Evolutionary conservation across 192 early-diverging fungal genomes (phyloP), one percentile per base, ranked within the genome.

Genomic region (Backusella mclennaniae): DNA sequence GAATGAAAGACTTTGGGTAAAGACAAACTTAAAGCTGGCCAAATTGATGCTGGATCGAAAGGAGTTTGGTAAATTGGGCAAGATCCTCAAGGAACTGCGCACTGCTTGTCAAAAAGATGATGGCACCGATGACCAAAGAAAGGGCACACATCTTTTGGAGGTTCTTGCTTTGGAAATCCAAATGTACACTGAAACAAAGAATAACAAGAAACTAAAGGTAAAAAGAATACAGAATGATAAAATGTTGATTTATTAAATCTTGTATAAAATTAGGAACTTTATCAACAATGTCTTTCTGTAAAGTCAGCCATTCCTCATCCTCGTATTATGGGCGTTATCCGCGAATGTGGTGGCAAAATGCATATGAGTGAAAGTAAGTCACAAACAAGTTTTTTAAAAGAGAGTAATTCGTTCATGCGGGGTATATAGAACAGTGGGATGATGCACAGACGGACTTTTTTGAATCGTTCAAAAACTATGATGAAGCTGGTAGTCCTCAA

Each of bases 321-420:
- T 53, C 87, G 95, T 29, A 96, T 97, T 84, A 96, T 97, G 95
- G 97, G 96, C 41, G 92, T 97, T 31, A 98, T 99, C 80, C 91
- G 94, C 59, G 96, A 98, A 87, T 97, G 95, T 79, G 97, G 96
- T 35, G 97, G 97, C 29, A 99, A 98, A 77, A 97, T 99, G 95
- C 94, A 96, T 82, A 98, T 99, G 96, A 86, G 86, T 67, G 97
- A 99, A 86, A 91, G 89, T 86, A 89, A 83, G 86, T 76, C 59
- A 56, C 41, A 11, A 36, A 39, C 17, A 73, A 52, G 12, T 23
- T 73, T 26, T 41, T 38, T 31, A n/a, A 19, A 35, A 6, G 33
- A 4, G 23, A 12, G 7, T 1, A 26, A 2, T 44, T 4, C 12
- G 4, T 59, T 59, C 15, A 56, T 56, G 53, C 53, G 21, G 35